These are phyloP conservation scores for Atalantia buxifolia DNA, from an alignment of 345 rosid species.

Conservation along the genomic window DNA sequence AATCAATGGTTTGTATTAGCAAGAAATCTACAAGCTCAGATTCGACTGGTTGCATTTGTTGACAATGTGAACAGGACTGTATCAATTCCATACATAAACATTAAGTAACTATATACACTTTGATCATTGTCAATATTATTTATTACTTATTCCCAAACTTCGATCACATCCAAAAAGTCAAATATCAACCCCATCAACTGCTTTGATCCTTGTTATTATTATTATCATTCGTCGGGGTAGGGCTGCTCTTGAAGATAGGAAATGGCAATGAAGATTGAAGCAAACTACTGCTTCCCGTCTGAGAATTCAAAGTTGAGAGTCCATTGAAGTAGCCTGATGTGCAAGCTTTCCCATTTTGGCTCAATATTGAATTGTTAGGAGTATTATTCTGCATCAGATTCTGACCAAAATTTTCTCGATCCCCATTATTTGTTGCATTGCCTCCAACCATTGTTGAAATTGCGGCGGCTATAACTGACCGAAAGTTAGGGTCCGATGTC, in stretches of 20 bases:
- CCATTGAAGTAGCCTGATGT: conserved; percentile 45
- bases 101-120: not conserved
- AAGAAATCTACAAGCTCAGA: not conserved
- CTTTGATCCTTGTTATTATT: conserved; percentile 35
- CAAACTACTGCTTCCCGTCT: conserved; percentile 19
- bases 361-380: conserved; percentile 12
- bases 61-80: not conserved
- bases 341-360: conserved; percentile 38
- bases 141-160: not conserved
- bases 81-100: not conserved
- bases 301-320: conserved; percentile 37
- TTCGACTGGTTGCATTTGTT: conserved; percentile 1
- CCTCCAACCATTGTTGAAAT: conserved; percentile 64
- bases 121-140: conserved; percentile 1
- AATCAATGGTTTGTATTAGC: not conserved
- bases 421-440: conserved; percentile 21
- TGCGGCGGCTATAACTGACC: conserved; percentile 65
- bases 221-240: conserved; percentile 26
- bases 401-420: conserved; percentile 1
- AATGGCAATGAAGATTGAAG: conserved; percentile 37
- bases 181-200: conserved; percentile 20
- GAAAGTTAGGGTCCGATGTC: conserved; percentile 63
- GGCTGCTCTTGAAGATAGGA: conserved; percentile 37
- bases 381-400: conserved; percentile 15
- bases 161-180: not conserved